phyloP scores from a whole-genome alignment of 2,329 filamentous ascomycete genomes.

The Trichoderma endophyticum region DNA sequence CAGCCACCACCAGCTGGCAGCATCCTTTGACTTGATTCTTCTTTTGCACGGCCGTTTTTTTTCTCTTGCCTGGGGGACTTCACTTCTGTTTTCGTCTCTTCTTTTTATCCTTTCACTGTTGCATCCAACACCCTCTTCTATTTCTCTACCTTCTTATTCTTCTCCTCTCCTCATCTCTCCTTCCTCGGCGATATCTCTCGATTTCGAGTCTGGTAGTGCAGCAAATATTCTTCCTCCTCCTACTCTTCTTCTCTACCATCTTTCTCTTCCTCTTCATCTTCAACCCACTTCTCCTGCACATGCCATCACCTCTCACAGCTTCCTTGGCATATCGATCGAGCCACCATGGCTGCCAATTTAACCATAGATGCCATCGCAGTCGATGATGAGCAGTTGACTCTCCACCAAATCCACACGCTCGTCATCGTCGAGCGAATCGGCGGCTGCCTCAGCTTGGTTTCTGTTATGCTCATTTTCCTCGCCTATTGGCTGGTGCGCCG shows the following conservation, averaged over 20 bases:
- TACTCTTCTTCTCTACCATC: neutral
- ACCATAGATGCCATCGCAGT: neutral
- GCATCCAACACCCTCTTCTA: neutral
- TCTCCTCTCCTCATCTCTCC: neutral
- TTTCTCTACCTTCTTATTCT: neutral
- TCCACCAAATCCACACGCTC: slow-evolving; percentile 40
- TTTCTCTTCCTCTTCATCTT: neutral
- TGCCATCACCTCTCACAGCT: neutral
- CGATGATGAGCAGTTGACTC: slow-evolving; percentile 31
- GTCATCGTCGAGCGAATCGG: slow-evolving; percentile 52
- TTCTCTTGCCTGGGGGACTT: neutral
- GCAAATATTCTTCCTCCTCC: too few species aligned
- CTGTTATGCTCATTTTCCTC: slow-evolving; percentile 50
- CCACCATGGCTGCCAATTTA: neutral
- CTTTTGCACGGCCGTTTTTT: neutral
- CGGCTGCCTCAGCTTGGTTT: slow-evolving; percentile 50
- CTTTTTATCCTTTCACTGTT: neutral
- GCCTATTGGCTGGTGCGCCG: slow-evolving; percentile 50
- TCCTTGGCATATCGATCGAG: neutral
- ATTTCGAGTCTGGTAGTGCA: neutral
- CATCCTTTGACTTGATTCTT: neutral
- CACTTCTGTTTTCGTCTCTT: neutral
- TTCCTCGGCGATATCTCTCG: neutral
- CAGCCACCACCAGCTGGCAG: slow-evolving; percentile 4
- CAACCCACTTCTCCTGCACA: neutral